phyloP scores from a whole-genome alignment of 1,284 basidiomycete species.

The Fomitiporia mediterranea region DNA sequence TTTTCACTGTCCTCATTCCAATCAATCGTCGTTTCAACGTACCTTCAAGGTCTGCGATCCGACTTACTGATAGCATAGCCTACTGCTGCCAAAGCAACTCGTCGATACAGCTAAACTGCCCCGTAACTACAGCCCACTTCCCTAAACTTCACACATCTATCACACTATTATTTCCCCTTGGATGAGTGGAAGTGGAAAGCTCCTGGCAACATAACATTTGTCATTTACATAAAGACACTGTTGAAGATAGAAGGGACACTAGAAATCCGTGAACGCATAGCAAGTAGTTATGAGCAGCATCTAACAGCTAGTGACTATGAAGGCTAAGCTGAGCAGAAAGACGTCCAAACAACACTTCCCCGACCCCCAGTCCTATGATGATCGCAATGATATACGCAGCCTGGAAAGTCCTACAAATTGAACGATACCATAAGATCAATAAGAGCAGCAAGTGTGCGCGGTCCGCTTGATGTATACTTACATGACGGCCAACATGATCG shows the following conservation, averaged over 20 bases:
- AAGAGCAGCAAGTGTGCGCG: not conserved
- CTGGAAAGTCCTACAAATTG: constrained; percentile 64
- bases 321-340: not conserved
- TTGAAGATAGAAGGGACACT: not conserved
- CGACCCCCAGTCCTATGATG: constrained; percentile 55
- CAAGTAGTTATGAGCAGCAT: not conserved
- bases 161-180: not conserved
- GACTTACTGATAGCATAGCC: not conserved
- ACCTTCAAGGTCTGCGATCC: too few relatives aligned
- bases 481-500: constrained; percentile 72
- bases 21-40: not conserved
- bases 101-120: too few relatives aligned
- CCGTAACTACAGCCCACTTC: too few relatives aligned
- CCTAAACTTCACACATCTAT: not conserved
- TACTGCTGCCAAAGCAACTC: too few relatives aligned
- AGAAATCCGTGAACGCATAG: not conserved
- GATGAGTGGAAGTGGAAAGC: too few relatives aligned
- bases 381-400: constrained; percentile 64
- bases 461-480: constrained; percentile 33
- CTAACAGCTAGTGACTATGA: constrained; percentile 9
- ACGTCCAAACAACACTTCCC: constrained; percentile 64
- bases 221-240: not conserved
- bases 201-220: too few relatives aligned
- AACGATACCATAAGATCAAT: constrained; percentile 13
- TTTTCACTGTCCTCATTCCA: constrained; percentile 26